Evolutionary conservation across 2,329 filamentous ascomycete genomes (phyloP), one percentile per base, ranked within the genome.

Genomic region (Ambrosiella xylebori): DNA sequence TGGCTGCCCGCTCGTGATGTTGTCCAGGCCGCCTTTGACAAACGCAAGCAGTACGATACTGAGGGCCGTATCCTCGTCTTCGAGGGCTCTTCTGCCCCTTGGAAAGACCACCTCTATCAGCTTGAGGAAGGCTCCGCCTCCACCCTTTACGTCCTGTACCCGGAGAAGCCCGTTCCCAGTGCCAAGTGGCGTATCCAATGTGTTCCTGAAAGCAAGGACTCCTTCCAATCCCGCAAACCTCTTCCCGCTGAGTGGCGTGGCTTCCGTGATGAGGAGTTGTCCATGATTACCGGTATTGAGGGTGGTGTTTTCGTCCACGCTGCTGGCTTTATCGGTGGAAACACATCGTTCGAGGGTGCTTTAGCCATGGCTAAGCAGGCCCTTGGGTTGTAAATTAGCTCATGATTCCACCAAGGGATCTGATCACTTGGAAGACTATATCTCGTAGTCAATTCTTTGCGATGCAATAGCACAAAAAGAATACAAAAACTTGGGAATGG

Each of bases 91-190:
- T 82, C 85, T 60, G 86, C 91, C 61, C 91, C 91, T 1, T 97
- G 93, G 93, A 93, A 95, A 69, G 91, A 97, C 66, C 93, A 98
- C 70, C 77, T 98, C 15, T 97, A 95, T 73, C 82, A 79, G 15
- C 79, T 97, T 36, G 93, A 98, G 72, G 77, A 70, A 17, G 73
- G 80, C 45, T 79, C 81, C 15, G 64, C 68, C 7, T 66, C 67
- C 64, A 82, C 91, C 3, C 76, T 90, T 55, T 97, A 96, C 67
- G 90, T 95, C 12, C 75, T 97, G 35, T 97, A 97, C 71, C 86
- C 89, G 0, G 91, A 98, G 74, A 87, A 80, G 66, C 79, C 82
- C 36, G 76, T 78, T 50, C 79, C 82, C 51, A 85, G 80, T 63
- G 77, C 85, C 66, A 95, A 93, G 73, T 97, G 93, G 93, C 82